phyloP scores from a whole-genome alignment of 495 filamentous ascomycete genomes.

The Aspergillus campestris region DNA sequence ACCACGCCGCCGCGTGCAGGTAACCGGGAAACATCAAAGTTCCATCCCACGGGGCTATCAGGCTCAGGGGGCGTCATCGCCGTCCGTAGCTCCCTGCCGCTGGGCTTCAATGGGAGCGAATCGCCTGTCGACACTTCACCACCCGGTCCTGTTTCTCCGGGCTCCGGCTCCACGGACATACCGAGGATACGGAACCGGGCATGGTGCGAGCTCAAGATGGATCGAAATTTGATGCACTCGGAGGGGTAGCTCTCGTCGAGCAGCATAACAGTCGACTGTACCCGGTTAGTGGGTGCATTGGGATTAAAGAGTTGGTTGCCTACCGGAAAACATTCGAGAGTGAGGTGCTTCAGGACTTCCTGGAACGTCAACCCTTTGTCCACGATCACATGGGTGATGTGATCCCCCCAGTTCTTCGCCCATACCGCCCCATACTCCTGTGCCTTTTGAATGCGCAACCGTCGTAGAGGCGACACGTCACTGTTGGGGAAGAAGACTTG shows the following conservation, averaged over 20 bases:
- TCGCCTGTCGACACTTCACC: neutral
- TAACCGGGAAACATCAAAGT: too few relatives aligned
- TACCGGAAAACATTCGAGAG: slow-evolving; percentile 40
- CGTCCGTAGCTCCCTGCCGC: slow-evolving; percentile 10
- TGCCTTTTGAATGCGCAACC: slow-evolving; percentile 62
- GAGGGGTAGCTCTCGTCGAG: slow-evolving; percentile 75
- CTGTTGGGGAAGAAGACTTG: slow-evolving; percentile 74
- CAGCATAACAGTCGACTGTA: slow-evolving; percentile 41
- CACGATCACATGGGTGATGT: slow-evolving; percentile 68
- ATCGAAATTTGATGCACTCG: slow-evolving; percentile 61
- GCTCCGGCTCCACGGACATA: slow-evolving; percentile 6
- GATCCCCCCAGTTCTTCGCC: slow-evolving; percentile 42
- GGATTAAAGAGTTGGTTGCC: slow-evolving; percentile 8
- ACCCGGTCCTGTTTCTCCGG: neutral
- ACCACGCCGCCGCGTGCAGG: neutral
- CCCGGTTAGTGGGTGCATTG: neutral
- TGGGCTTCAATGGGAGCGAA: slow-evolving; percentile 24
- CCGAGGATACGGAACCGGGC: slow-evolving; percentile 51
- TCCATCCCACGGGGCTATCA: neutral
- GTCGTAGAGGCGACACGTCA: slow-evolving; percentile 56
- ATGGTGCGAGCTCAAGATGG: slow-evolving; percentile 51
- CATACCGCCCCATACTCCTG: slow-evolving; percentile 68
- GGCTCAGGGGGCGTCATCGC: slow-evolving; percentile 12
- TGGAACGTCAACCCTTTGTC: slow-evolving; percentile 59
- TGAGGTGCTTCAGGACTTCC: slow-evolving; percentile 56